phyloP scores from a whole-genome alignment of 345 rosid genomes.

The Euphorbia tirucalli region DNA sequence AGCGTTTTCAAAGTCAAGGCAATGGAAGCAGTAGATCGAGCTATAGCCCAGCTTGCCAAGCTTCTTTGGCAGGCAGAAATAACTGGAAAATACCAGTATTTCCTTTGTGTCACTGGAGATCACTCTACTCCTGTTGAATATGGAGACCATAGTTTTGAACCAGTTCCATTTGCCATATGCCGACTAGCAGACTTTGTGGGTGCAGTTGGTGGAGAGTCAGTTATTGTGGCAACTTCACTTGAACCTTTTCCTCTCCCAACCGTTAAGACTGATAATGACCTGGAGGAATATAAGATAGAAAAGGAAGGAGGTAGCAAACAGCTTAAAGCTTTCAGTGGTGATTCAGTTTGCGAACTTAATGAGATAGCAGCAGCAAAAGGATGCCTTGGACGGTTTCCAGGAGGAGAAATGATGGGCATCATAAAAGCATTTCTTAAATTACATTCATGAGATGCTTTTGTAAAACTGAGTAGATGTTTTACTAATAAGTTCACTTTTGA shows the following conservation, averaged over 20 bases:
- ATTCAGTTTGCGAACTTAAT: conserved; percentile 58
- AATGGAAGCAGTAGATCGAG: no score
- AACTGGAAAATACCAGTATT: no score
- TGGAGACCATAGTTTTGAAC: no score
- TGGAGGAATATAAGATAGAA: conserved; percentile 23
- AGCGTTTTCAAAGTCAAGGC: no score
- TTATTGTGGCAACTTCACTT: conserved; percentile 43
- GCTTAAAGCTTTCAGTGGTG: no score
- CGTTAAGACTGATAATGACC: conserved; percentile 41
- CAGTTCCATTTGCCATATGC: conserved; percentile 71
- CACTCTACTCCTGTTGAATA: no score
- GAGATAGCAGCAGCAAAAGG: conserved; percentile 92
- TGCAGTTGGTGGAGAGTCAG: conserved; percentile 70
- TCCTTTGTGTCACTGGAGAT: no score
- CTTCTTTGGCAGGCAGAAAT: no score
- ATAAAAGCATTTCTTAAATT: conserved; percentile 44
- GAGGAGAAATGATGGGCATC: no score
- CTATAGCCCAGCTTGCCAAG: no score
- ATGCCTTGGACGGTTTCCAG: conserved; percentile 89
- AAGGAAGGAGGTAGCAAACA: conserved; percentile 25
- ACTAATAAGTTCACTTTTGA: no score
- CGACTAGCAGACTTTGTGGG: conserved; percentile 63
- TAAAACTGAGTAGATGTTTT: no score
- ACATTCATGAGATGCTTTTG: conserved; percentile 14
- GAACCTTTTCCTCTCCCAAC: conserved; percentile 82